phyloP scores from a whole-genome alignment of 2,329 filamentous ascomycete species.

The Tolypocladium pustulatum region DNA sequence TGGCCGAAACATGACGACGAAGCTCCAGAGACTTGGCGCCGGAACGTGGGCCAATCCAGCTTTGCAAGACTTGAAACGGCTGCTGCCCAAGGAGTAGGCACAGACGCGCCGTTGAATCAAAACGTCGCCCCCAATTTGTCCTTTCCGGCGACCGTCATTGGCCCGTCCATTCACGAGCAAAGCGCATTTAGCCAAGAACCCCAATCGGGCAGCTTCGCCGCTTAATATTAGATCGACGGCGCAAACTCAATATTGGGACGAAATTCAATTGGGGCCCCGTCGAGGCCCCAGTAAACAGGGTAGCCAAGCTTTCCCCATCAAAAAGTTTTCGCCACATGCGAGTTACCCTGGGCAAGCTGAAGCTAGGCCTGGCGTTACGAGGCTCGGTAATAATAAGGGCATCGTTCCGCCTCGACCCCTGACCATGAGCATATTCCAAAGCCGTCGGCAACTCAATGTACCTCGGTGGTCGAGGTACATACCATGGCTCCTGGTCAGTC shows the following conservation, averaged over 20 bases:
- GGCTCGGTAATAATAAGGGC: no score
- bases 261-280: not conserved
- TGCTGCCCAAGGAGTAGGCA: not conserved
- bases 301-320: not conserved
- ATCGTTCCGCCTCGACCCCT: no score
- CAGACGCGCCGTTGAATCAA: not conserved
- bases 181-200: not conserved
- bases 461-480: not conserved
- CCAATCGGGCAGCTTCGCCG: not conserved
- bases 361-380: not conserved
- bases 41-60: not conserved
- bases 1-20: no score
- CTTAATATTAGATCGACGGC: not conserved
- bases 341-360: not conserved
- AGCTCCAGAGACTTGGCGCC: no score
- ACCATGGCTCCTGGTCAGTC: not conserved
- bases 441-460: not conserved
- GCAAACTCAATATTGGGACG: not conserved
- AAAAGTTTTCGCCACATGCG: not conserved
- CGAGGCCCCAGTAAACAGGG: not conserved
- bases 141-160: not conserved
- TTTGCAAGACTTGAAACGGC: not conserved
- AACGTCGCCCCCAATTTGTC: not conserved
- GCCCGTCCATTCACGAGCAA: no score
- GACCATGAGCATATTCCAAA: not conserved